Conservation (phyloP, 2,329 filamentous ascomycete genomes). For the Sporothrix inflata region DNA sequence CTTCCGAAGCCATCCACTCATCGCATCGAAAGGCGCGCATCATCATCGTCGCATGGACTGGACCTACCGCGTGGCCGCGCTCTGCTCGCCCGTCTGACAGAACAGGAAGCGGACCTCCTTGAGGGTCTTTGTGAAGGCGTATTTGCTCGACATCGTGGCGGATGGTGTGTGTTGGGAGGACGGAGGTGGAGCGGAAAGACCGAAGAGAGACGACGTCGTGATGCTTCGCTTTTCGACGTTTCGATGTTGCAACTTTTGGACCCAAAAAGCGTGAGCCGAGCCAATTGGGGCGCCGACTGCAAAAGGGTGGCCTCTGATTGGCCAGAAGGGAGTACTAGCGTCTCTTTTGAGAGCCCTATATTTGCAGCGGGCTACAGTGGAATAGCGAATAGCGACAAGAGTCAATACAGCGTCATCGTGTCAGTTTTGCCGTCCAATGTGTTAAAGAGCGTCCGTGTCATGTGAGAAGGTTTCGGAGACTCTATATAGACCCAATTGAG, state of each 20-base stretch:
- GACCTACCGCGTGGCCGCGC: slow-evolving; percentile 74
- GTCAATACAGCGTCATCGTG: neutral
- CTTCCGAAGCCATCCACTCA: neutral
- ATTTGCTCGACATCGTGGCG: slow-evolving; percentile 81
- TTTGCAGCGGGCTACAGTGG: neutral
- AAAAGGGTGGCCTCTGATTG: slow-evolving; percentile 31
- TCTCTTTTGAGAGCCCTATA: neutral
- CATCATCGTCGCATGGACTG: slow-evolving; percentile 48
- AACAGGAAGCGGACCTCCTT: slow-evolving; percentile 97
- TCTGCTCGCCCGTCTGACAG: slow-evolving; percentile 91
- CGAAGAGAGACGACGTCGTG: slow-evolving; percentile 1
- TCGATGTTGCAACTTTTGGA: neutral
- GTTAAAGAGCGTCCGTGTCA: neutral
- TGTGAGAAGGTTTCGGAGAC: neutral
- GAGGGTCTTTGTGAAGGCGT: slow-evolving; percentile 83
- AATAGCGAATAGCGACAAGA: neutral
- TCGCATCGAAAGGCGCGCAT: neutral
- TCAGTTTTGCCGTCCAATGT: neutral
- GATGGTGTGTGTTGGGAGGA: neutral
- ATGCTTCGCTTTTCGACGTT: slow-evolving; percentile 15
- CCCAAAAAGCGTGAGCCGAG: slow-evolving; percentile 9
- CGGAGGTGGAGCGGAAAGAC: neutral
- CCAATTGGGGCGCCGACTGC: slow-evolving; percentile 29
- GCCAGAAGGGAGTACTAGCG: neutral
- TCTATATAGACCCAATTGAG: neutral